Evolutionary conservation across 257 asterid genomes (phyloP).

Genomic region (Penstemon newberryi): DNA sequence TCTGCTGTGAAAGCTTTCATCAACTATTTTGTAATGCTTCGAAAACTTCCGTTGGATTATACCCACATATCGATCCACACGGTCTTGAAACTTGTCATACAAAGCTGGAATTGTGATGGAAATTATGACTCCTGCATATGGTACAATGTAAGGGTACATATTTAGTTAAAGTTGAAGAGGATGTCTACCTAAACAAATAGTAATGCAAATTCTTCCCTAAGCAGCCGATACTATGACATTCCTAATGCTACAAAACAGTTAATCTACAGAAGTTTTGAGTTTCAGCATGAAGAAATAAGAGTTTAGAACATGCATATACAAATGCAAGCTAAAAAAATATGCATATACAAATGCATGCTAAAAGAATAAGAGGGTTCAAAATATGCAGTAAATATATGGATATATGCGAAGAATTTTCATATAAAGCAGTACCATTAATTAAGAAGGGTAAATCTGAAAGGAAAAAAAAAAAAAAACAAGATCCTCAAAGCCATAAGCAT

Average conservation of each 20-base stretch:
- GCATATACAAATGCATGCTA: background rate
- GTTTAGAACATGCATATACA: background rate
- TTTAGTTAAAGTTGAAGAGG: background rate
- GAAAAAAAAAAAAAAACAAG: conserved; percentile 4
- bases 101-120: conserved; percentile 78
- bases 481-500: background rate
- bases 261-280: background rate
- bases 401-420: background rate
- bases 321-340: background rate
- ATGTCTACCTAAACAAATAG: background rate
- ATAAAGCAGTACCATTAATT: background rate
- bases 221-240: background rate
- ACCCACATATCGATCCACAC: conserved; percentile 63
- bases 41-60: conserved; percentile 64
- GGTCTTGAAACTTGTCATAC: conserved; percentile 64
- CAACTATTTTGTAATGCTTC: conserved; percentile 78
- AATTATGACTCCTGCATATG: conserved; percentile 59
- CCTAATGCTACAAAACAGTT: background rate
- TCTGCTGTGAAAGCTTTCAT: conserved; percentile 71
- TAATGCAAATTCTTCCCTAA: background rate
- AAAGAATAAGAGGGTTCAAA: background rate
- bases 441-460: background rate
- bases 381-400: background rate
- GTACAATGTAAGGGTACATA: conserved; percentile 23
- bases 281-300: background rate